Evolutionary conservation across 2,329 filamentous ascomycete genomes (phyloP).

Genomic region (Fusarium sublunatum): DNA sequence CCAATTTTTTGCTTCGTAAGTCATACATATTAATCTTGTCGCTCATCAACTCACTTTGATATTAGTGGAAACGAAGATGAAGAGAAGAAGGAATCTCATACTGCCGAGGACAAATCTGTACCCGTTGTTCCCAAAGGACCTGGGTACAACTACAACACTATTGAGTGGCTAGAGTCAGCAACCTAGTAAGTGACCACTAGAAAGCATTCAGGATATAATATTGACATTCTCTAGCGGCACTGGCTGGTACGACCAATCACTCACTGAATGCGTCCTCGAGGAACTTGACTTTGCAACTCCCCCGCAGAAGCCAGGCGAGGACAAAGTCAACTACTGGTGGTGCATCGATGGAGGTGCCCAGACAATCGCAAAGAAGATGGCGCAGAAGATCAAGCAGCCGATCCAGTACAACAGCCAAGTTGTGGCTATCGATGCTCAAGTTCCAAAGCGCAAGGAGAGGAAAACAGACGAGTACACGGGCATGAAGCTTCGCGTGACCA

Average conservation of each 20-base stretch:
- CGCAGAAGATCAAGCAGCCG: background rate
- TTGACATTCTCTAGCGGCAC: conserved; percentile 20
- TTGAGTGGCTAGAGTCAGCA: conserved; percentile 40
- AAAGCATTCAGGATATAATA: fast-evolving
- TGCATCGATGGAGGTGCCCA: conserved; percentile 38
- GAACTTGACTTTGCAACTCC: conserved; percentile 34
- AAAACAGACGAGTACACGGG: background rate
- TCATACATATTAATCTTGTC: background rate
- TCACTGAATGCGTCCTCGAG: conserved; percentile 35
- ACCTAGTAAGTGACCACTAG: conserved; percentile 25
- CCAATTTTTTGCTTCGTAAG: conserved; percentile 39
- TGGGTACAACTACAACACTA: conserved; percentile 36
- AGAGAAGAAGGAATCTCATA: background rate
- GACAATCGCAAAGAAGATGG: conserved; percentile 28
- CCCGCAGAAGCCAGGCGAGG: fast-evolving
- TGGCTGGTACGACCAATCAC: conserved; percentile 39
- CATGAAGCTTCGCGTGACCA: conserved; percentile 18
- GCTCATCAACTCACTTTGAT: no score
- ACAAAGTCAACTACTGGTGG: conserved; percentile 27
- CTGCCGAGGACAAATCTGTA: background rate
- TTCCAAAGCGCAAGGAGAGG: background rate
- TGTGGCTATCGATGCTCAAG: conserved; percentile 26
- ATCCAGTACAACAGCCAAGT: conserved; percentile 29
- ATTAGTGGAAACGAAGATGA: background rate
- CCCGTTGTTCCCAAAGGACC: background rate